A percentile compares a stretch with the other conserved stretches of the same genome.
phyloP scores from a whole-genome alignment of 139 green algal genomes.

The Limnomonas spitsbergensis region DNA sequence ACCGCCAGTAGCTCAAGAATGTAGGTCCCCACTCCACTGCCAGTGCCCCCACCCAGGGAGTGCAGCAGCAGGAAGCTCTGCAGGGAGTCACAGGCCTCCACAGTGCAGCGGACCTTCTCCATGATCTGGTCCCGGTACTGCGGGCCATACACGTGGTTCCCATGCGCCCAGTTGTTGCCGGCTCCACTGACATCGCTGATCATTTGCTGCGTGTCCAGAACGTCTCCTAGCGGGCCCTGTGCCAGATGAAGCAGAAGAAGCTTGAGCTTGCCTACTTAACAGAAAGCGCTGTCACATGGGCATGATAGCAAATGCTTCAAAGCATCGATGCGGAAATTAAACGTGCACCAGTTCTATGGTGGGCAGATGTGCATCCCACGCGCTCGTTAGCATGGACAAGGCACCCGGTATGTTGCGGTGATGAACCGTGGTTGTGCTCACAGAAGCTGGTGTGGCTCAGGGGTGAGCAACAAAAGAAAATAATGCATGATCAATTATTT shows the following conservation, averaged over 20 bases:
- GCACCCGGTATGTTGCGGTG: too few species aligned
- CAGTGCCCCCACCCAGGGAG: conserved; percentile 78
- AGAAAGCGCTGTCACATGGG: background rate
- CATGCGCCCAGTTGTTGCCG: conserved; percentile 88
- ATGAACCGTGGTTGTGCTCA: too few species aligned
- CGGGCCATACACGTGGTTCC: conserved; percentile 71
- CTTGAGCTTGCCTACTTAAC: background rate
- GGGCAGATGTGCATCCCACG: too few species aligned
- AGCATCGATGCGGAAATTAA: too few species aligned
- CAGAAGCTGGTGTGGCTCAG: too few species aligned
- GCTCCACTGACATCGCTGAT: conserved; percentile 73
- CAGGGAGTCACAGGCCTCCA: conserved; percentile 67
- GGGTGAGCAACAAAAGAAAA: too few species aligned
- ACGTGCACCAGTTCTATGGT: too few species aligned
- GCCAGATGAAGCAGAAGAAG: too few species aligned
- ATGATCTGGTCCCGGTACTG: conserved; percentile 64
- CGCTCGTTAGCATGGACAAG: too few species aligned
- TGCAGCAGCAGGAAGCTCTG: conserved; percentile 72
- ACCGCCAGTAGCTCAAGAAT: conserved; percentile 58
- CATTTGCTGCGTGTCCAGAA: conserved; percentile 71
- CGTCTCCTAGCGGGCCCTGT: conserved; percentile 60
- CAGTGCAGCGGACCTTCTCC: conserved; percentile 50
- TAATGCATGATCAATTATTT: too few species aligned
- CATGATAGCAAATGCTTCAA: background rate
- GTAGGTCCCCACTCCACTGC: conserved; percentile 74